Base-by-base conservation (phyloP, 1,284 basidiomycete species). In the Bondarzewia mesenterica region DNA sequence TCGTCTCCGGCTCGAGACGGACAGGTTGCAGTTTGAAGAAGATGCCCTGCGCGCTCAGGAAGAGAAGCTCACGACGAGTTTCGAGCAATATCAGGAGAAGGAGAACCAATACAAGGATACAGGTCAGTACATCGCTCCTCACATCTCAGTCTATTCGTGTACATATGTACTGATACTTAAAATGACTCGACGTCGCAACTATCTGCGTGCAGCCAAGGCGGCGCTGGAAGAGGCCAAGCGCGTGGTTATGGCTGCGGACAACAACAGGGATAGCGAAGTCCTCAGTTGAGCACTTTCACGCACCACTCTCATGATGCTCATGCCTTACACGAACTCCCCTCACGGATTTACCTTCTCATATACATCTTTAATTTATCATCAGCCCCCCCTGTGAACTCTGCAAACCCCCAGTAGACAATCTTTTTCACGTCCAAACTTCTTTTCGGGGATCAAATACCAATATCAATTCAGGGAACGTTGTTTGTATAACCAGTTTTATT, bases 191-290 rank as follows among this genome's bases (percentile, higher is more conserved):
- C n/a, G n/a, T n/a, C n/a, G n/a, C n/a, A n/a, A n/a, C n/a, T 6
- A 6, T 20, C 23, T 20, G 23, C 2, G 4, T 42, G 23, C 52
- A 85, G 82, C 83, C 15, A 67, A 77, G 60, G 70, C 75, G 47
- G 77, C 75, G 22, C 58, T 85, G 43, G 72, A 78, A 49, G 77
- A 82, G 61, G 76, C 79, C 8, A 73, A 74, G 48, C 71, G 70
- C 39, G 67, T 74, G 46, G 62, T 77, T 36, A 60, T 65, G 37
- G 59, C 74, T 3, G 75, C 72, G 51, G 69, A 72, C 54, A 67
- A 67, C 49, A 74, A 71, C 54, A 66, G 73, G 44, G 68, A 70
- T 43, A n/a, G n/a, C n/a, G 47, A 54, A 20, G 48, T 42, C 39
- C 44, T 38, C 26, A 48, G 46, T 43, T 55, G 47, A 54, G 36